Percentiles rank a stretch among this genome's conserved stretches.
phyloP scores from a whole-genome alignment of 2,329 filamentous ascomycete genomes.

The Chrysoporthe deuterocubensis region DNA sequence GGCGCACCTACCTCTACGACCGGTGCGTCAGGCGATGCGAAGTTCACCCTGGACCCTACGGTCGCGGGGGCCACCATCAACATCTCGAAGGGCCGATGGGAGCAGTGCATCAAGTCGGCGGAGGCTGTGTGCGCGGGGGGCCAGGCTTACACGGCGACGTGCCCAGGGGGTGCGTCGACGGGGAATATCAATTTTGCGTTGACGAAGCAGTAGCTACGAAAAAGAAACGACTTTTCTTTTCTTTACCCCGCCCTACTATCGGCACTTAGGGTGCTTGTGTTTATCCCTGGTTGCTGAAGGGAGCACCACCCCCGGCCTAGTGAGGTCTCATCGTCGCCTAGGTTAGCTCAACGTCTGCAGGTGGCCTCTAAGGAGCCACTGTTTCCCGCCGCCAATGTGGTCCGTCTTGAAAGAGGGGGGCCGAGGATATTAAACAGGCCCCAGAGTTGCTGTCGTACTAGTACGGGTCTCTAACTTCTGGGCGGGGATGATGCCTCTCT shows the following conservation, averaged over 20 bases:
- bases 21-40: conserved; percentile 51
- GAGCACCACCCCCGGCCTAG: not conserved
- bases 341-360: not conserved
- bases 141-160: conserved; percentile 48
- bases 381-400: not conserved
- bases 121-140: conserved; percentile 55
- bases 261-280: no score
- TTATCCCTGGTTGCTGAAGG: not conserved
- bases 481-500: no score
- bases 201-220: conserved; percentile 29
- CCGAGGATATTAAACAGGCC: no score
- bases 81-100: conserved; percentile 58
- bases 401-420: no score
- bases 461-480: no score
- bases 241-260: not conserved
- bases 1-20: conserved; percentile 48
- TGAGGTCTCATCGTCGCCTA: not conserved
- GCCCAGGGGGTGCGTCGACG: conserved; percentile 50
- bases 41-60: conserved; percentile 50
- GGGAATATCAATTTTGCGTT: conserved; percentile 51
- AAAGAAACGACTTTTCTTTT: not conserved
- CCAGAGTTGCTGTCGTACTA: no score
- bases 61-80: conserved; percentile 52
- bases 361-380: not conserved
- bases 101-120: conserved; percentile 57